Base-by-base conservation (phyloP, 2,329 filamentous ascomycete species). In the Calycina marina region DNA sequence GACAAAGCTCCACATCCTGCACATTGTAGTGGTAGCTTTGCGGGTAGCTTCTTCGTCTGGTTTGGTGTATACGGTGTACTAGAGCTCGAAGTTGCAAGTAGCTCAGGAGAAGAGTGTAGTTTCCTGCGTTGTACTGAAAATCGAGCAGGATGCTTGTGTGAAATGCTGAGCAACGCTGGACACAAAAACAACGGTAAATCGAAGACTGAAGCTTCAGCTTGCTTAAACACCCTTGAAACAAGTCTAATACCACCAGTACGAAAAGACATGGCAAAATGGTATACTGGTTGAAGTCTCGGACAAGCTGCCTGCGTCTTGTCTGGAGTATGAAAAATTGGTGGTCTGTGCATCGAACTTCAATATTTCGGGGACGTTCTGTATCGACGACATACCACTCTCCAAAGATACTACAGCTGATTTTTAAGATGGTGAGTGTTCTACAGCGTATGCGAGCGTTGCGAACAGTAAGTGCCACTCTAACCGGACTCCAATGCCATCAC, bases 391-490 rank as follows among this genome's bases (percentile, higher is more conserved):
- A 26, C 15, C 22, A 24, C 8, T n/a, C 14, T 2, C 25, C 14
- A 13, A 13, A 28, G 25, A 13, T 11, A 9, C 14, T 2, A 8
- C 25, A 28, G 14, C 11, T 10, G 25, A 38, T n/a, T n/a, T 36
- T 45, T 47, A 55, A 46, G 36, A 72, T 71, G 67, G 61, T 65
- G 32, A 60, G 62, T 43, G 56, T 79, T 58, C 54, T 69, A 50
- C 72, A 73, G 59, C 77, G 83, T 48, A 74, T 84, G 69, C 73
- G 77, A 54, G 73, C 72, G 58, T 62, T 92, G 53, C 74, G 72
- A 56, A 63, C 69, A 56, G 81, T 84, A 65, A 56, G 73, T 65
- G 43, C 49, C 37, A 34, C 25, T n/a, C 3, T n/a, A 28, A 18
- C 28, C 29, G 14, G 20, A n/a, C 12, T 11, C n/a, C 14, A 9